Conservation (phyloP, 352 stramenopile genomes). For the Phytophthora vignae region DNA sequence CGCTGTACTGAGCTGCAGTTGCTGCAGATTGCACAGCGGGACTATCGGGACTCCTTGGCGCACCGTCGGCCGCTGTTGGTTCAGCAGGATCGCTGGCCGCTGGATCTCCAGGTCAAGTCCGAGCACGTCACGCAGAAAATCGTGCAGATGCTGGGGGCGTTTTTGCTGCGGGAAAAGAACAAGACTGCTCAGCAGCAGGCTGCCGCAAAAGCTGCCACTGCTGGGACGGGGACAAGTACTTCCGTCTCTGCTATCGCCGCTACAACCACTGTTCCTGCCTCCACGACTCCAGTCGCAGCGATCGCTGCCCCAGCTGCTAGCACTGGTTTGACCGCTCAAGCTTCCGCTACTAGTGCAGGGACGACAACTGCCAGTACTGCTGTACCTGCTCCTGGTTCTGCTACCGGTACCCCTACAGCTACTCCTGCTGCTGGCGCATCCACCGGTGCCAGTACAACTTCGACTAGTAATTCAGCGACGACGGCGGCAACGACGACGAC, state of each 20-base stretch:
- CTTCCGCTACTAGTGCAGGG: not conserved
- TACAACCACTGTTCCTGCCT: not conserved
- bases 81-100: conserved; percentile 49
- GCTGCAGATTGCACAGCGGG: conserved; percentile 62
- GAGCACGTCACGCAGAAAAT: conserved; percentile 67
- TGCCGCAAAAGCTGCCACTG: conserved; percentile 7
- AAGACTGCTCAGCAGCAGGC: conserved; percentile 29
- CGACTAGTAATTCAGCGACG: not conserved
- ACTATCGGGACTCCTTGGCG: conserved; percentile 55
- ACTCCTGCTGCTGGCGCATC: not conserved
- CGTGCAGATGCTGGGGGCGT: conserved; percentile 47
- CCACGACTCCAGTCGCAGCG: not conserved
- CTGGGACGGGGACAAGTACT: not conserved
- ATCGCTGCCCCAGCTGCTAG: not conserved
- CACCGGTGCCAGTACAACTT: not conserved
- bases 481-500: not conserved
- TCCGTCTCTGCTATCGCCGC: not conserved
- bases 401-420: not conserved
- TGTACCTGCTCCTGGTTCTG: not conserved
- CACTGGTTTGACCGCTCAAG: not conserved
- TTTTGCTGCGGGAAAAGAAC: conserved; percentile 39
- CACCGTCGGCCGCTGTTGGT: conserved; percentile 50
- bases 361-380: not conserved
- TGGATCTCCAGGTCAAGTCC: conserved; percentile 70
- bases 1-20: conserved; percentile 57